Conservation (phyloP, 768 basidiomycete species). For the Suillus lakei region DNA sequence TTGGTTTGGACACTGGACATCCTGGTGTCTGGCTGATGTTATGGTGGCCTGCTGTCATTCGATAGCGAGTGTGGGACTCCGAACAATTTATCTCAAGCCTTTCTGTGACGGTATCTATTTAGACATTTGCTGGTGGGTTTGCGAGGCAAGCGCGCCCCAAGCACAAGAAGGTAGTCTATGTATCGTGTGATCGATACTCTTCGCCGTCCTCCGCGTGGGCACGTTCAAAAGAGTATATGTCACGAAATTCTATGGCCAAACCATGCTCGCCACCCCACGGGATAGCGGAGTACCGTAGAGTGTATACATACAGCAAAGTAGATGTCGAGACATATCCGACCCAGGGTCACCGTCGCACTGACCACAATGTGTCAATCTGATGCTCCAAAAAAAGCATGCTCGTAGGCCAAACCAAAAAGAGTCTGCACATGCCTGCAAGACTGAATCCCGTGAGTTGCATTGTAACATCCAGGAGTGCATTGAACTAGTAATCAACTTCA, state of each 20-base stretch:
- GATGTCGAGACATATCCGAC: too few species aligned
- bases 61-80: not conserved
- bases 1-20: not conserved
- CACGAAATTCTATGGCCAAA: conserved; percentile 97
- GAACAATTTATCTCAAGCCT: too few species aligned
- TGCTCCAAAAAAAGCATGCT: too few species aligned
- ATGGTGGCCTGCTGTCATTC: not conserved
- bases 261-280: conserved; percentile 98
- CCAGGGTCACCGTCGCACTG: too few species aligned
- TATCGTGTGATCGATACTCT: conserved; percentile 71
- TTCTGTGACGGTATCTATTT: too few species aligned
- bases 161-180: conserved; percentile 76
- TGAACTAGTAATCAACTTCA: conserved; percentile 77
- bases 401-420: conserved; percentile 95
- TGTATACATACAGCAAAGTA: too few species aligned
- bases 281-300: too few species aligned
- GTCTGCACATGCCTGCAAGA: conserved; percentile 84
- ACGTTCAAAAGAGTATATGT: conserved; percentile 95
- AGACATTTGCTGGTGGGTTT: too few species aligned
- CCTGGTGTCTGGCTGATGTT: not conserved
- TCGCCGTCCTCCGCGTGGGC: conserved; percentile 89
- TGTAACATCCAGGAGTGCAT: conserved; percentile 76
- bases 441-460: conserved; percentile 95
- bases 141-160: too few species aligned
- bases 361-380: too few species aligned